Evolutionary conservation across 2,329 filamentous ascomycete species (phyloP), one percentile per base, ranked within the genome.

Genomic region (Thielaviopsis populi): DNA sequence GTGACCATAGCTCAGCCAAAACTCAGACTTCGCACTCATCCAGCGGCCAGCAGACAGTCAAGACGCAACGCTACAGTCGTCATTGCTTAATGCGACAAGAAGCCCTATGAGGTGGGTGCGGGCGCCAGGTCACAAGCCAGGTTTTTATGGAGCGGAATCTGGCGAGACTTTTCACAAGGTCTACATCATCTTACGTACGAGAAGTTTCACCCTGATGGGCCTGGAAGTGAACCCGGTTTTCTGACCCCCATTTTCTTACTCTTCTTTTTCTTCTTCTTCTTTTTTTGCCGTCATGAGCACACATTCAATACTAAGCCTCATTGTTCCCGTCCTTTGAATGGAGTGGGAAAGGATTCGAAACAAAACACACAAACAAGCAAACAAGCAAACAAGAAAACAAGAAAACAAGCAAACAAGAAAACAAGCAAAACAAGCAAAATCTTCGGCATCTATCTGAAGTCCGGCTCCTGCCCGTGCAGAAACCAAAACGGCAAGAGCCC

Each of bases 181-280:
- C 30, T n/a, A 56, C 17, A 56, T 33, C n/a, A 33, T 56, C 17
- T 56, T 56, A 56, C 53, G 53, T 56, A 56, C 53, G n/a, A n/a
- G 30, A 56, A 33, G 53, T 15, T 19, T n/a, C 27, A 56, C 53
- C 53, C 53, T 56, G 53, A 56, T 56, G 53, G 30, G 17, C n/a
- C 17, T 19, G 30, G 10, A 37, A 37, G 46, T 37, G 6, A 56
- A 4, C 4, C 10, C 27, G 10, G n/a, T 15, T n/a, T n/a, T 56
- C 17, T 56, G 27, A 13, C 30, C 3, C 53, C 24, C 27, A 56
- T n/a, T 56, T 30, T 56, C 27, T 33, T 11, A 19, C 53, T 19
- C 27, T 33, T 1, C 8, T 37, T 37, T 37, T 37, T 10, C 10
- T 50, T 27, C 24, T 37, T 10, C 10, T 50, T 27, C 24, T 27